Base-by-base conservation (phyloP, 768 basidiomycete species). In the Calocera viscosa region DNA sequence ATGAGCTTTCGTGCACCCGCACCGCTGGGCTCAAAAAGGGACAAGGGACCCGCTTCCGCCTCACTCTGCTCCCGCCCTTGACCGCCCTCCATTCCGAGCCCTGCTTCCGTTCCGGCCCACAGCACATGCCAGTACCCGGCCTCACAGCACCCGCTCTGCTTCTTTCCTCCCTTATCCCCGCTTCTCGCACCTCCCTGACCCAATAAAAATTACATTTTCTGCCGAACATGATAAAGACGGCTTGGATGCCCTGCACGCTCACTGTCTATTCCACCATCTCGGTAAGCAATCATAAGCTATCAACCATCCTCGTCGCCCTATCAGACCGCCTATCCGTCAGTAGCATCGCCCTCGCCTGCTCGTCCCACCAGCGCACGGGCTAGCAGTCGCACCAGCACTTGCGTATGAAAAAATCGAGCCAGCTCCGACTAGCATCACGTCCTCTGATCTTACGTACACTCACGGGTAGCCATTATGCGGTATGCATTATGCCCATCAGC, bases 131-230 rank as follows among this genome's bases (percentile, higher is more conserved):
- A 24, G 43, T 19, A 47, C 43, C 16, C 24, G 19, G 8, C 26
- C 30, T n/a, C n/a, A n/a, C n/a, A n/a, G n/a, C 53, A 60, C 53
- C 53, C 53, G 11, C 24, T 49, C 24, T 26, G 53, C 53, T 60
- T 26, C 53, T 32, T 32, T 60, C 53, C 30, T 32, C 53, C 53
- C 53, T 60, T 60, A 26, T 60, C 53, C 53, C 53, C 53, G 26
- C 53, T 32, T 14, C 53, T 19, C 53, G 14, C 53, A 2, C 19
- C 30, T 60, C 19, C 11, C 30, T 10, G 22, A 24, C 12, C 49
- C 49, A 49, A 24, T 7, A 49, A 49, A 49, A 49, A 49, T 49
- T 24, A 14, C 24, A 49, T 14, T 49, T 49, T 24, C 8, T 26
- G 14, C 49, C 10, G 22, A 49, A 24, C 8, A 8, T n/a, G 49